Base-by-base conservation (phyloP, 352 stramenopile genomes). In the Lagenidium sp. region DNA sequence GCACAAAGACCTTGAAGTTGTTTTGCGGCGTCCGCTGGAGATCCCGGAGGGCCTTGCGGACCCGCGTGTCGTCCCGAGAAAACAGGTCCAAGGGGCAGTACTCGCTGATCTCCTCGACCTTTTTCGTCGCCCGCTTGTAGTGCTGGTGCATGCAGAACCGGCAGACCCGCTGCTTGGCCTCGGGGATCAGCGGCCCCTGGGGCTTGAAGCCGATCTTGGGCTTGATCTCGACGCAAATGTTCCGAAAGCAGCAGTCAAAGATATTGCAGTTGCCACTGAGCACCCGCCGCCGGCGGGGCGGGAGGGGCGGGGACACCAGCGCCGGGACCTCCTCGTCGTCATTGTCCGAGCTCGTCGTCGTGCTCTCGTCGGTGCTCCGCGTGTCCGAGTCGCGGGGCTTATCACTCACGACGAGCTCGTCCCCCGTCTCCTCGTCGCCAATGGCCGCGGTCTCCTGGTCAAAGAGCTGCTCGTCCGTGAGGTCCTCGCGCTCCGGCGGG, bases 81-180 rank as follows among this genome's bases (percentile, higher is more conserved):
- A 92, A 95, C 26, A 95, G 53, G 54, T 87, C 77, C 38, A 92
- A 47, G 0, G 82, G 82, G 41, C 73, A 90, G 47, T 93, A 95
- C 54, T 78, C 57, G 35, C 82, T 95, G 44, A 87, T 71, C 43
- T 85, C 69, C 32, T 86, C 72, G 20, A 93, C 69, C 39, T 93
- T 91, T 32, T 70, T 77, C 18, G 67, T 52, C 10, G 53, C 44
- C 23, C 69, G 66, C 62, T 95, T 93, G 57, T 85, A 86, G 42
- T 88, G 74, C 41, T 95, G 82, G 58, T 95, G 82, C 81, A 95
- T 93, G 48, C 76, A 92, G 47, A 95, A 95, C 15, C 80, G 77
- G 36, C 81, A 89, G 11, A 82, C 70, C 10, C 55, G 46, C 24
- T 68, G 60, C 55, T 89, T 90, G 6, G 71, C 57, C 13, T 69